Evolutionary conservation across 805 yeast species (phyloP), one percentile per base, ranked within the genome.

Genomic region (Saccharomycopsis malanga): DNA sequence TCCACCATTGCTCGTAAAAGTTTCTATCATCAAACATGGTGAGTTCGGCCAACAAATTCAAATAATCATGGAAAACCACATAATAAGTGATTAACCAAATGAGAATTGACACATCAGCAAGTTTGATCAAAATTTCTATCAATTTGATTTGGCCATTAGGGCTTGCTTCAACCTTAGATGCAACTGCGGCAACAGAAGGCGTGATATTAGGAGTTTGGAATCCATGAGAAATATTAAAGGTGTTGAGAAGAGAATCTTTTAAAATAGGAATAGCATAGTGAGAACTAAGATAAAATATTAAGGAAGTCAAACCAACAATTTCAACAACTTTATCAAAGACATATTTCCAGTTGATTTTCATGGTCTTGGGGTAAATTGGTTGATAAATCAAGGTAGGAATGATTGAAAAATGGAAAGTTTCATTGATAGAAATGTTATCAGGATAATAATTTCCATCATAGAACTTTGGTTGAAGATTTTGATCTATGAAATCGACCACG

Each of bases 1-100:
- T 71, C 76, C 76, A 71, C 76, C 76, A 71, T 50, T 71, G 73
- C 27, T 61, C 65, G 48, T 71, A 71, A 57, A 71, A 71, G 6
- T 67, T 66, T 17, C 75, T 61, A 56, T 71, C 76, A 12, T 68
- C 73, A 49, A 71, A 71, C 15, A 65, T 54, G 34, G 70, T 63
- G 23, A 70, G 42, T 53, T 71, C 76, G 4, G 75, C 76, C 12
- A 69, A 52, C 21, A 70, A 57, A 49, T 72, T 71, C 36, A 71
- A 60, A 42, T 56, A 56, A 38, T 68, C 59, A 46, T 71, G 76
- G 60, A 72, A 71, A 12, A 70, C 54, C 35, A 65, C 58, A 47
- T 66, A 63, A 53, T 72, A 71, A 5, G 69, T 69, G 36, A 66
- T 49, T 12, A 71, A 57, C 76, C 76, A 71, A 34, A 70, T 61